Base-by-base conservation (phyloP, 1,139 yeast genomes). In the Magnusiomyces fungicola region DNA sequence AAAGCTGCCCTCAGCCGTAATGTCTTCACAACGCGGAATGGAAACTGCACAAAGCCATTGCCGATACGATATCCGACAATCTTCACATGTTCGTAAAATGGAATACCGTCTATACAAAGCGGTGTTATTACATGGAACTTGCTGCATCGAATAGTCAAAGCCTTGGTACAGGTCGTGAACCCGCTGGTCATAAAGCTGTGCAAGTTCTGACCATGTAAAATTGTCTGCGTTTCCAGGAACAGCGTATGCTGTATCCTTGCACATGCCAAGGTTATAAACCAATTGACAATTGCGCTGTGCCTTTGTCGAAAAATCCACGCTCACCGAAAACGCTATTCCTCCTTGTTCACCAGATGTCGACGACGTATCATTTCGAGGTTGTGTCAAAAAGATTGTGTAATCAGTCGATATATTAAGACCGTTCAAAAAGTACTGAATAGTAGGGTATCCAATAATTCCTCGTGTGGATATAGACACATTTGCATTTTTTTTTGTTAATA, bases 41-140 rank as follows among this genome's bases (percentile, higher is more conserved):
- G 89, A 73, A 3, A 87, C 88, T 0, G 95, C 76, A 68, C 98
- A 92, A 19, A 92, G 72, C 98, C 98, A 92, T 59, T 83, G 75
- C 59, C 80, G 81, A 64, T 92, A 92, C 1, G 92, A 74, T 2
- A 65, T 59, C 1, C 77, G 75, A 64, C 98, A 92, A 60, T 86
- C 82, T 12, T 70, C 74, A 61, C 98, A 92, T 0, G 81, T 72
- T 46, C 79, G 66, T 30, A 89, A 61, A 16, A 95, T 88, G 1
- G 96, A 86, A 66, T 77, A 92, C 5, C 78, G 62, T 22, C 48
- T 50, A 6, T 29, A 18, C 23, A 36, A 19, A 0, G 87, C 75
- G 53, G 81, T 90, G n/a, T 70, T 65, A 10, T 78, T 76, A 0
- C 98, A 92, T 0, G 89, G 73, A 7, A 84, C 71, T 56, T 84